Base-by-base conservation (phyloP, 2,329 filamentous ascomycete species). In the Penicillium sp. region DNA sequence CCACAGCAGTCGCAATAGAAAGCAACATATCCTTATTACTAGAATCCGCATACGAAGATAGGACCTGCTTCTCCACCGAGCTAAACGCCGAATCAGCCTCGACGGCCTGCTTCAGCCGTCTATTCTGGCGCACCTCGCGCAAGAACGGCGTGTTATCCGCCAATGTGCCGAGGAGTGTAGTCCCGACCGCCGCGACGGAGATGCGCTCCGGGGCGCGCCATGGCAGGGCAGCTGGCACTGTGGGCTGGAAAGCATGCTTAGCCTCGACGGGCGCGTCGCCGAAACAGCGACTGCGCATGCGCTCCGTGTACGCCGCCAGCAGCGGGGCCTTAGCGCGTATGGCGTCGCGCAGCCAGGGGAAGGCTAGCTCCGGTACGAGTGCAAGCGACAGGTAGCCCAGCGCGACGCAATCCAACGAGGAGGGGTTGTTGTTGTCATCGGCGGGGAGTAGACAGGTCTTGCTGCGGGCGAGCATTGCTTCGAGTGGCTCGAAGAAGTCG, bases 371-470 rank as follows among this genome's bases (percentile, higher is more conserved):
- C 0, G 87, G 83, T 25, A 83, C 79, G 1, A 89, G 78, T 79
- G 94, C 89, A 49, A 97, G 77, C 2, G 86, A 82, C 36, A 97
- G 78, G 71, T 96, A 96, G 12, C 88, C 94, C 67, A 91, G 85
- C 0, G 86, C 87, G 47, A 97, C 73, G 70, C 90, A 96, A 73
- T 97, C 93, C 25, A 96, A 75, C 54, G 83, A 85, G 2, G 85
- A 85, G 0, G 84, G 81, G n/a, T 77, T 68, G 1, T 77, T 70
- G 9, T 76, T 74, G 29, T 50, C 48, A n/a, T 58, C 61, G 2
- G 49, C 27, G 12, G 77, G 78, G 1, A 90, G 76, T 12, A 90
- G 73, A 67, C 83, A 88, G 2, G 74, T 68, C 60, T 84, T 85
- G 19, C 13, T 50, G 21, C 77, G 71, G 1, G 78, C 82, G 21